These are phyloP conservation scores for Heliosperma pusillum DNA, from an alignment of 148 eudicot genomes.

Conservation along the genomic window DNA sequence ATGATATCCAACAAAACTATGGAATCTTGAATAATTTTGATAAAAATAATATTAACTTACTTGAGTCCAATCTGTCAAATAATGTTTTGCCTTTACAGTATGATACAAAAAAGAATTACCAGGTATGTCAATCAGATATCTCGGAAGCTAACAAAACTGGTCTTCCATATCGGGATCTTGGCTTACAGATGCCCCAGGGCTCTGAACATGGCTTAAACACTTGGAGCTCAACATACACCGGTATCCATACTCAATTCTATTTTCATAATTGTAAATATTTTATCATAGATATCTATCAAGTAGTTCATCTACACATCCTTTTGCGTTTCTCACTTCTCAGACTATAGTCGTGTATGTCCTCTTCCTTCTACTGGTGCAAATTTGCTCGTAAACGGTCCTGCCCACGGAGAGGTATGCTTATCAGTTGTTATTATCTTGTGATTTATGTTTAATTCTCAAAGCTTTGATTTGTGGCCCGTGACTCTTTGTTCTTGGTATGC, in stretches of 20 bases:
- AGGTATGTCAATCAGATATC: constrained; percentile 51
- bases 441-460: not conserved
- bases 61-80: constrained; percentile 42
- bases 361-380: constrained; percentile 13
- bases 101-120: constrained; percentile 82
- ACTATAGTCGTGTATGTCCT: constrained; percentile 26
- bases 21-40: constrained; percentile 47
- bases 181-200: constrained; percentile 26
- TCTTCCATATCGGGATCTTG: constrained; percentile 21
- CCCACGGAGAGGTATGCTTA: constrained; percentile 41
- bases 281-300: not conserved
- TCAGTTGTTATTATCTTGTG: not conserved
- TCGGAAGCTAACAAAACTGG: constrained; percentile 38
- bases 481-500: constrained; percentile 3
- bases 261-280: not conserved
- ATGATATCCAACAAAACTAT: constrained; percentile 84
- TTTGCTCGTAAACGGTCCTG: constrained; percentile 24
- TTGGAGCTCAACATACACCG: constrained; percentile 24
- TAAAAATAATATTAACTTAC: constrained; percentile 42
- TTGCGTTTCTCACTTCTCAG: constrained; percentile 34
- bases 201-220: constrained; percentile 23
- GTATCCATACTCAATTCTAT: constrained; percentile 6
- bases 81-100: constrained; percentile 94
- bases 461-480: not conserved
- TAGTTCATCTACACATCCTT: constrained; percentile 6